phyloP scores from a whole-genome alignment of 129 eudicot species.

The Helianthus tuberosus region DNA sequence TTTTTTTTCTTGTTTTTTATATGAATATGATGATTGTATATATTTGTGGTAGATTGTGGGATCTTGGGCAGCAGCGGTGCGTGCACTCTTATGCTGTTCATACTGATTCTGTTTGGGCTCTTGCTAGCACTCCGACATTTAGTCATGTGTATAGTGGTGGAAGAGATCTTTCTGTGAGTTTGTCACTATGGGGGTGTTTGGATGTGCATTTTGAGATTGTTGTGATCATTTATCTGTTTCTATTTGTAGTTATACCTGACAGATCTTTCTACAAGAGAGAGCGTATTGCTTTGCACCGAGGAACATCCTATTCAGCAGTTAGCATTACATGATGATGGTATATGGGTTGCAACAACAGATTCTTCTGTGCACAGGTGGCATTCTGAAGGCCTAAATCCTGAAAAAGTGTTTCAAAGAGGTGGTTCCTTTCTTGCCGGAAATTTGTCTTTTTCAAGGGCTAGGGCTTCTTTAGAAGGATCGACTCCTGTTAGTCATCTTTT shows the following conservation, averaged over 20 bases:
- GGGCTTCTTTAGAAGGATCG: conserved; percentile 92
- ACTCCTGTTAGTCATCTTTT: conserved; percentile 75
- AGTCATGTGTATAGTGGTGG: conserved; percentile 98
- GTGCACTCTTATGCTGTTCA: conserved; percentile 97
- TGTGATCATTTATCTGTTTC: conserved; percentile 7
- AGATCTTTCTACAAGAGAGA: conserved; percentile 86
- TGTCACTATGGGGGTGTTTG: conserved; percentile 12
- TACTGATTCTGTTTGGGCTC: conserved; percentile 98
- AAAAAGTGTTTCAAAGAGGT: conserved; percentile 74
- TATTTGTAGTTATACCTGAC: conserved; percentile 79
- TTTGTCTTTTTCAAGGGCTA: conserved; percentile 92
- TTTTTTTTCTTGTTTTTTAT: background rate
- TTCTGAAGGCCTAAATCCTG: conserved; percentile 78
- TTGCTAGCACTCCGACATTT: conserved; percentile 83
- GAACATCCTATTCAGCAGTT: conserved; percentile 82
- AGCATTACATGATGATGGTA: conserved; percentile 76
- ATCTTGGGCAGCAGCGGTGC: conserved; percentile 96
- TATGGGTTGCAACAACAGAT: conserved; percentile 93
- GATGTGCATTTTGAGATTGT: conserved; percentile 7
- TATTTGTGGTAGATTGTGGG: conserved; percentile 68
- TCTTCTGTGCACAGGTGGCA: conserved; percentile 93
- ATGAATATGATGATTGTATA: conserved; percentile 17
- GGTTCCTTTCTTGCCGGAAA: conserved; percentile 95
- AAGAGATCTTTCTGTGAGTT: conserved; percentile 92
- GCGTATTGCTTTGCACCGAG: conserved; percentile 83